These are phyloP conservation scores for Russula sp. DNA, from an alignment of 768 basidiomycete genomes.

Conservation along the genomic window DNA sequence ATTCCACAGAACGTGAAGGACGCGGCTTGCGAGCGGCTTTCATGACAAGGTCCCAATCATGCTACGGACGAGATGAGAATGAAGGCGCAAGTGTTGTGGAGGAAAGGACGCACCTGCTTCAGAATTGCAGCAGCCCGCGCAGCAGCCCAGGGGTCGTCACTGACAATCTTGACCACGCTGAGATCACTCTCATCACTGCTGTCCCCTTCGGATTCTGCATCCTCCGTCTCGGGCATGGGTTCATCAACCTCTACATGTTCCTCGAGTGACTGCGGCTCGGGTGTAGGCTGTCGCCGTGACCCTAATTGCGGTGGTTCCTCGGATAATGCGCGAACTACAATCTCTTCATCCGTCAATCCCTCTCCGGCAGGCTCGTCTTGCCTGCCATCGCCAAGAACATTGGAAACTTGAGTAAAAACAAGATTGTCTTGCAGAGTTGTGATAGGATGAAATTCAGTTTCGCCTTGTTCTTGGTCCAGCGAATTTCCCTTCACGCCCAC, in stretches of 20 bases:
- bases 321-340: constrained; percentile 36
- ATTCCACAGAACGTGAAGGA: constrained; percentile 32
- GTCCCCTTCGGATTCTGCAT: constrained; percentile 30
- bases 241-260: constrained; percentile 19
- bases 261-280: background rate
- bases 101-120: constrained; percentile 56
- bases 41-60: constrained; percentile 82
- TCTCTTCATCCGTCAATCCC: constrained; percentile 27
- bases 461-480: background rate
- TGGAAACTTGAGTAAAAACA: background rate
- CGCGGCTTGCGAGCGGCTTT: constrained; percentile 35
- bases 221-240: constrained; percentile 20
- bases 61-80: constrained; percentile 36
- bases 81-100: no score
- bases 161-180: constrained; percentile 78
- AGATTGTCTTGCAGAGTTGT: background rate
- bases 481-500: background rate
- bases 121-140: constrained; percentile 91
- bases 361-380: constrained; percentile 23
- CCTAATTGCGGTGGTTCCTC: constrained; percentile 21
- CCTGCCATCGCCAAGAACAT: background rate
- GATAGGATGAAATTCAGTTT: background rate
- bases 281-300: background rate
- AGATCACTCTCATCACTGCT: constrained; percentile 38
- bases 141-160: constrained; percentile 78